Evolutionary conservation across 345 rosid genomes (phyloP), one percentile per base, ranked within the genome.

Genomic region (Euphorbia pulcherrima): DNA sequence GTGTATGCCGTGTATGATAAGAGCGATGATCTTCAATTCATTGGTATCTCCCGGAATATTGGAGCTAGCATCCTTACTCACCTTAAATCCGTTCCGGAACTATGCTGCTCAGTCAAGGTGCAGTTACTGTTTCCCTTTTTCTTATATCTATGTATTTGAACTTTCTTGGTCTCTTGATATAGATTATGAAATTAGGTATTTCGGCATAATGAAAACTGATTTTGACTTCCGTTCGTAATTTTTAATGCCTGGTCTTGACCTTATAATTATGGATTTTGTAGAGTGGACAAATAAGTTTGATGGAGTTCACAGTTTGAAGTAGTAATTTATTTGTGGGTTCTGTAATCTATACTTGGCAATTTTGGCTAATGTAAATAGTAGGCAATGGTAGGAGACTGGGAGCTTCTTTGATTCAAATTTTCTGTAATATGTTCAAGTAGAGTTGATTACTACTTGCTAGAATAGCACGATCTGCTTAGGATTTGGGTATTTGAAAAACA

Each of bases 41-140:
- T 90, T 39, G 98, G 97, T 40, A 86, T 93, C 56, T 85, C 97
- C 20, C 74, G 94, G 68, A 89, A 90, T 75, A 75, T 93, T 51
- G 90, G 82, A 2, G 91, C 92, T 24, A 90, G 90, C 81, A 75
- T 93, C 58, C 64, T 83, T 50, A 33, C 81, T 44, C 97, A 90
- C 70, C 60, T 84, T 48, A 87, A 84, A 68, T 83, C 94, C 8
- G 84, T 86, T 2, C 91, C 97, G 65, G 88, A 87, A 63, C 83
- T 87, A 40, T 93, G 94, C 75, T 68, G 78, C 77, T 84, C 87
- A 59, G 85, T 90, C 69, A 90, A 89, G 92, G 97, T 93, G 67
- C 16, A 33, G 18, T 5, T 65, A 18, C 26, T 33, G 59, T 10
- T 66, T 66, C 1, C 10, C 33, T 9, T 21, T 5, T 21, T 11